phyloP scores from a whole-genome alignment of 306 rosid species.

The Cicer chorassanicum region DNA sequence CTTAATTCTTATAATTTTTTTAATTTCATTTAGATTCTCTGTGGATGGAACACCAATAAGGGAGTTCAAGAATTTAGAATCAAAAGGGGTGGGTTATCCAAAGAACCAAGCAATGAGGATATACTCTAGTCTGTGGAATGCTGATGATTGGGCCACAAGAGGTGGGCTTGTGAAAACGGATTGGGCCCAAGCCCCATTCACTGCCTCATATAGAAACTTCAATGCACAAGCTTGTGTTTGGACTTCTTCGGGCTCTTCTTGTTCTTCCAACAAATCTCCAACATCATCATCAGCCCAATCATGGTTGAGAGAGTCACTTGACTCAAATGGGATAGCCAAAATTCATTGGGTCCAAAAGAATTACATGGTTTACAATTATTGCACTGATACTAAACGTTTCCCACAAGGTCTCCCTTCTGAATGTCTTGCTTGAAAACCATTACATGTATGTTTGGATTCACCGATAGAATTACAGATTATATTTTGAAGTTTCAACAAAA shows the following conservation, averaged over 20 bases:
- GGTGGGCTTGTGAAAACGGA: conserved; percentile 73
- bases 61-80: conserved; percentile 63
- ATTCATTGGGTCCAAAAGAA: conserved; percentile 54
- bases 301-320: conserved; percentile 50
- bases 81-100: conserved; percentile 61
- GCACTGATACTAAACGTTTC: conserved; percentile 56
- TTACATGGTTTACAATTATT: conserved; percentile 63
- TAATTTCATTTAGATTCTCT: conserved; percentile 39
- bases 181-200: conserved; percentile 71
- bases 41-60: conserved; percentile 73
- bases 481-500: too few species aligned
- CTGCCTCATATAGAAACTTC: conserved; percentile 58
- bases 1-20: background rate
- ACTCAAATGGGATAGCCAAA: conserved; percentile 47
- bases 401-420: conserved; percentile 53
- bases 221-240: conserved; percentile 54
- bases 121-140: conserved; percentile 69
- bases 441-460: background rate
- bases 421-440: conserved; percentile 31
- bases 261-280: conserved; percentile 44
- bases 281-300: conserved; percentile 18
- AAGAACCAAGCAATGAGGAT: conserved; percentile 61
- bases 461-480: too few species aligned
- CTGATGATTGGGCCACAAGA: conserved; percentile 71
- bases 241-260: conserved; percentile 51